These are phyloP conservation scores for Vachellia pachyceras DNA, from an alignment of 306 rosid genomes.

Conservation along the genomic window DNA sequence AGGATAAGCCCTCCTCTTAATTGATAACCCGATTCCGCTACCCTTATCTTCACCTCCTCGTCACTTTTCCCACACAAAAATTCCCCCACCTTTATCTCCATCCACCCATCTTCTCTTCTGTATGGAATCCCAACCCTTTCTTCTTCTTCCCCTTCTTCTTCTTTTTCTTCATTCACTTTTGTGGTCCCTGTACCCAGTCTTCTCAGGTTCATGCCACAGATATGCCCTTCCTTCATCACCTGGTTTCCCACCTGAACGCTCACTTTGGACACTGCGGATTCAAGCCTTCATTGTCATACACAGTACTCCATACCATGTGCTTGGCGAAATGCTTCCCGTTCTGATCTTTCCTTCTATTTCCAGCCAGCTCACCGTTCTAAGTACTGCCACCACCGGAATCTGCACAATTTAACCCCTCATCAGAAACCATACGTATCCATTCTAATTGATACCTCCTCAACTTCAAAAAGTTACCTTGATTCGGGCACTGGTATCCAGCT, in stretches of 20 bases:
- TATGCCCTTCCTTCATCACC: conserved; percentile 38
- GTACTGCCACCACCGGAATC: conserved; percentile 57
- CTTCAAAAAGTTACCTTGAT: conserved; percentile 54
- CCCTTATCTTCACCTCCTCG: conserved; percentile 53
- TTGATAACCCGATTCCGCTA: conserved; percentile 57
- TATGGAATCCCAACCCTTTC: conserved; percentile 3
- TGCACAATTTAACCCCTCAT: conserved; percentile 22
- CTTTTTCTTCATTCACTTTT: neutral
- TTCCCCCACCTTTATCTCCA: conserved; percentile 70
- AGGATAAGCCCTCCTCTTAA: conserved; percentile 66
- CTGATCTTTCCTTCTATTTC: conserved; percentile 62
- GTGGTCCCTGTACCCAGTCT: conserved; percentile 21
- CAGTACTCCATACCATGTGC: conserved; percentile 60
- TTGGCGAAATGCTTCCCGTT: conserved; percentile 41
- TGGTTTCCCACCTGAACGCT: conserved; percentile 43
- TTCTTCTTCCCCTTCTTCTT: neutral
- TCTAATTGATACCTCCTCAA: neutral
- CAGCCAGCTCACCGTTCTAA: conserved; percentile 59
- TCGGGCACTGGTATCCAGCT: conserved; percentile 52
- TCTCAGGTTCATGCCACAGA: conserved; percentile 33
- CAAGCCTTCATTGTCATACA: conserved; percentile 63
- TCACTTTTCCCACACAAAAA: conserved; percentile 50
- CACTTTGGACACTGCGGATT: conserved; percentile 38
- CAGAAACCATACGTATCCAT: neutral
- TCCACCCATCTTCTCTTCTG: conserved; percentile 66